These are phyloP conservation scores for Eucalyptus sp. DNA, from an alignment of 345 rosid species.

Conservation along the genomic window DNA sequence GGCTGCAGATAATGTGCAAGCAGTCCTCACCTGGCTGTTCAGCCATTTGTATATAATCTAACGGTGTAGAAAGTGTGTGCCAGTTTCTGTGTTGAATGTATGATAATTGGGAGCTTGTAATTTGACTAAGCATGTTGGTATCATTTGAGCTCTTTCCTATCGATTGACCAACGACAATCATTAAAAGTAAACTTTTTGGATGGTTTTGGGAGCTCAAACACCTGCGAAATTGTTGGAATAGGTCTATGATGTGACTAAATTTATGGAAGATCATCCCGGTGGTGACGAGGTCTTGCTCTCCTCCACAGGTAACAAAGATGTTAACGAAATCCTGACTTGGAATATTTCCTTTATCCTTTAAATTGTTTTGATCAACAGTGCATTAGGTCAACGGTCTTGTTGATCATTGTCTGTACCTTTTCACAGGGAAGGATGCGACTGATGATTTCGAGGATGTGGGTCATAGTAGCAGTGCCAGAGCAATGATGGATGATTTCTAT, in stretches of 20 bases:
- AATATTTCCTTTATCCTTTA: background rate
- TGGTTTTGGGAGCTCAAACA: background rate
- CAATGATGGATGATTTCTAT: slow-evolving; percentile 77
- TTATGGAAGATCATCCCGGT: slow-evolving; percentile 80
- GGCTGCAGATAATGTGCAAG: background rate
- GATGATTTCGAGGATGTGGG: slow-evolving; percentile 96
- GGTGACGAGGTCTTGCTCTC: slow-evolving; percentile 69
- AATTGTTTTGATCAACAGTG: background rate
- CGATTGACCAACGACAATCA: background rate
- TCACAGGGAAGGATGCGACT: slow-evolving; percentile 83
- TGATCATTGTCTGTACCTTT: background rate
- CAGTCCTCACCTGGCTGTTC: background rate
- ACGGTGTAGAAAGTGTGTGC: background rate
- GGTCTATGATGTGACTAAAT: slow-evolving; percentile 72
- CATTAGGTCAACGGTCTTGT: background rate
- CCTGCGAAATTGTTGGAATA: background rate
- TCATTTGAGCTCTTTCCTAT: background rate
- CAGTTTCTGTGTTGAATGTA: background rate
- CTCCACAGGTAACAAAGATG: slow-evolving; percentile 33
- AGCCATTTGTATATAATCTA: background rate
- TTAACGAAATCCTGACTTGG: background rate
- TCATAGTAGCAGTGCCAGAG: slow-evolving; percentile 70
- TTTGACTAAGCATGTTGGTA: background rate
- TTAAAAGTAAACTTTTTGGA: background rate
- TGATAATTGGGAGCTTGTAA: background rate